Percentiles rank a stretch among this genome's conserved stretches.
phyloP scores from a whole-genome alignment of 2,329 filamentous ascomycete species.

The Colletotrichum sp. region DNA sequence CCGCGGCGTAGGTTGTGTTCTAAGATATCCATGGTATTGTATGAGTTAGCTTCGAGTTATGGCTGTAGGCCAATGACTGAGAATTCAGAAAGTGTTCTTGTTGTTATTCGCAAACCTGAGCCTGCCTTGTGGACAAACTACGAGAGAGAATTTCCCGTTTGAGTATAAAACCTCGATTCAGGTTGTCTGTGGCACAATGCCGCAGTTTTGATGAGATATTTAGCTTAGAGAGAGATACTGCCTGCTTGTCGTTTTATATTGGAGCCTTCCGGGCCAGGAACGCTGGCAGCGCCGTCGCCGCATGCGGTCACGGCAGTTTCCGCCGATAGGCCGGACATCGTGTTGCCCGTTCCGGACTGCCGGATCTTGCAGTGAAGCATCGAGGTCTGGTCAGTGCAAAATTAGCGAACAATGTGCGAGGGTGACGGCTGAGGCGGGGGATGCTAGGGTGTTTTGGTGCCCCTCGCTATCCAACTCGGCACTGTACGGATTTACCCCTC shows the following conservation, averaged over 20 bases:
- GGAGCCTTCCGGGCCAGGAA: background rate
- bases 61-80: background rate
- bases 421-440: background rate
- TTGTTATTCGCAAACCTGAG: background rate
- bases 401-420: background rate
- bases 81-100: background rate
- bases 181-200: background rate
- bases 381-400: background rate
- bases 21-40: conserved; percentile 6
- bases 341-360: background rate
- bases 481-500: background rate
- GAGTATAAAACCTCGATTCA: background rate
- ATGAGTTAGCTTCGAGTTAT: background rate
- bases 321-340: background rate
- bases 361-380: background rate
- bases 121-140: background rate
- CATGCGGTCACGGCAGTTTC: background rate
- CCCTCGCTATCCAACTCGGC: background rate
- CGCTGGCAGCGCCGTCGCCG: background rate
- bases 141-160: background rate
- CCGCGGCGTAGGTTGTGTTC: conserved; percentile 1
- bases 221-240: background rate
- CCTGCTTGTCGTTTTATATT: background rate
- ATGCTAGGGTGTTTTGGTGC: background rate
- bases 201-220: background rate